phyloP scores from a whole-genome alignment of 2,329 filamentous ascomycete species.

The Pseudocercospora eumusae region DNA sequence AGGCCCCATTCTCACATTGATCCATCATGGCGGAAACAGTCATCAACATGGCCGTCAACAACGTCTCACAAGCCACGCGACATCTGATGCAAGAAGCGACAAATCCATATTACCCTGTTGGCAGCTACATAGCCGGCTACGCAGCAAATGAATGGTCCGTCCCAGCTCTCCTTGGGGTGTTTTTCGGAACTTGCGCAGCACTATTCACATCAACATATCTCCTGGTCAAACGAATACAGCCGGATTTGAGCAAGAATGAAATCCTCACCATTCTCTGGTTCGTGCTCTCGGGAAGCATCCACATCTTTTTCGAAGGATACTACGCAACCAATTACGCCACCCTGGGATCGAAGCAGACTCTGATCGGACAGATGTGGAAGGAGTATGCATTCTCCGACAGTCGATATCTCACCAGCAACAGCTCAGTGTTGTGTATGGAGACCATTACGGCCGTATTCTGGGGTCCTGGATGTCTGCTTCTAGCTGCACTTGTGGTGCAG shows the following conservation, averaged over 20 bases:
- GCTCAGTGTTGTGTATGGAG: slow-evolving; percentile 87
- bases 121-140: slow-evolving; percentile 63
- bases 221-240: slow-evolving; percentile 56
- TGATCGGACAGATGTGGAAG: slow-evolving; percentile 85
- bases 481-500: slow-evolving; percentile 56
- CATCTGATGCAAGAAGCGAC: not conserved
- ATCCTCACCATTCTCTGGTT: slow-evolving; percentile 71
- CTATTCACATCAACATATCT: slow-evolving; percentile 61
- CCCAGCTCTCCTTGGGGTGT: slow-evolving; percentile 59
- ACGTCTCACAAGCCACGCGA: slow-evolving; percentile 35
- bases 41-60: slow-evolving; percentile 14
- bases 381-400: slow-evolving; percentile 88
- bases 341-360: slow-evolving; percentile 67
- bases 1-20: not conserved
- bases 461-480: slow-evolving; percentile 62
- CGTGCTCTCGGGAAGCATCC: slow-evolving; percentile 69
- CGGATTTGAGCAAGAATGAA: slow-evolving; percentile 57
- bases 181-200: slow-evolving; percentile 57
- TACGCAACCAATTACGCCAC: slow-evolving; percentile 69
- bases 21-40: slow-evolving; percentile 11
- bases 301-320: slow-evolving; percentile 84
- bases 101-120: slow-evolving; percentile 71
- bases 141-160: slow-evolving; percentile 66
- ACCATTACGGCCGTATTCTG: slow-evolving; percentile 73
- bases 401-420: slow-evolving; percentile 77